Evolutionary conservation across 2,329 filamentous ascomycete genomes (phyloP).

Genomic region (Boeremia exigua): DNA sequence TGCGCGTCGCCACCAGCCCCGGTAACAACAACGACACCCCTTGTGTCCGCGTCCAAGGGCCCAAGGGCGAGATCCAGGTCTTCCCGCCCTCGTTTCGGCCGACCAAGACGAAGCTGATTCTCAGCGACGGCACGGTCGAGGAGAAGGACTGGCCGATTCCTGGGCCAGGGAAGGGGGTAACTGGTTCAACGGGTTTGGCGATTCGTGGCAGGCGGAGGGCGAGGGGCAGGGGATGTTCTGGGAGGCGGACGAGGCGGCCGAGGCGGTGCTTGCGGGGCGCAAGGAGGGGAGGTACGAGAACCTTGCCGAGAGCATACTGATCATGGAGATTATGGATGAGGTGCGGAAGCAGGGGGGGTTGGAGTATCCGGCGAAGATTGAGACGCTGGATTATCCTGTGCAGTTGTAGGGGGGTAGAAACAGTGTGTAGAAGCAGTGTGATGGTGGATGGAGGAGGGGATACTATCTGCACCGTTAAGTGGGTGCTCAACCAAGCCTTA

Average conservation of each 20-base stretch:
- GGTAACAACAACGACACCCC: conserved; percentile 64
- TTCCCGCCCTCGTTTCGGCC: conserved; percentile 74
- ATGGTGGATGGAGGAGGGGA: too few relatives aligned
- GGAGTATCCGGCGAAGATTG: conserved; percentile 70
- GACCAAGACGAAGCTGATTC: conserved; percentile 68
- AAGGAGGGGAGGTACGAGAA: conserved; percentile 69
- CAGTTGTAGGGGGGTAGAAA: conserved; percentile 38
- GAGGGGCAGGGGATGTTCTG: conserved; percentile 86
- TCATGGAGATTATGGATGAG: conserved; percentile 84
- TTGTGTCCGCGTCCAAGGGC: conserved; percentile 79
- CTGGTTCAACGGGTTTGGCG: conserved; percentile 57
- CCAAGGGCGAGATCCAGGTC: conserved; percentile 82
- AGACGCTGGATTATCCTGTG: conserved; percentile 53
- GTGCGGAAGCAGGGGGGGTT: conserved; percentile 68
- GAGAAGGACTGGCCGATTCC: conserved; percentile 55
- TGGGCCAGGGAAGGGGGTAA: conserved; percentile 54
- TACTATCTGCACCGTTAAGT: too few relatives aligned
- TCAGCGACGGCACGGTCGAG: conserved; percentile 55
- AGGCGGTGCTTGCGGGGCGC: conserved; percentile 76
- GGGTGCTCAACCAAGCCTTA: too few relatives aligned
- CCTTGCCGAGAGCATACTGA: conserved; percentile 78
- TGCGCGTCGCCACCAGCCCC: conserved; percentile 59
- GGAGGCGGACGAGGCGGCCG: conserved; percentile 81
- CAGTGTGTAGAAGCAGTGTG: too few relatives aligned
- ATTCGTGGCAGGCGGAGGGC: conserved; percentile 55